A percentile compares a stretch with the other conserved stretches of the same genome.
Evolutionary conservation across 768 basidiomycete genomes (phyloP).

Genomic region (Amanita exitialis): DNA sequence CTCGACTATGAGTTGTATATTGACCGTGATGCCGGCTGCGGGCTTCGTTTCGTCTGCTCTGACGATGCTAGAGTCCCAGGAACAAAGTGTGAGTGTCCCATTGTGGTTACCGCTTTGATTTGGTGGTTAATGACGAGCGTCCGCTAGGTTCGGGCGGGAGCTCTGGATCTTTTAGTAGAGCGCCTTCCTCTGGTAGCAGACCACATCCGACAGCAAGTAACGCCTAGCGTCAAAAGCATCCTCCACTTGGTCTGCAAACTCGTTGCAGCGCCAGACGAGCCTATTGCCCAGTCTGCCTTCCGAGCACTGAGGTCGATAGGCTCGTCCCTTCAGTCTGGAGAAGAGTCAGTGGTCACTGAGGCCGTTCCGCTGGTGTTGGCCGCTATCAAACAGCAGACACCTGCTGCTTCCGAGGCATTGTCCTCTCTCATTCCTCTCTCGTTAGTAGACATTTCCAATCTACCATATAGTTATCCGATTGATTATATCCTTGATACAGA

Average conservation of each 20-base stretch:
- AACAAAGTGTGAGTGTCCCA: constrained; percentile 33
- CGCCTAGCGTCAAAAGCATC: constrained; percentile 41
- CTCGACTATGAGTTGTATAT: constrained; percentile 37
- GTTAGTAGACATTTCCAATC: constrained; percentile 28
- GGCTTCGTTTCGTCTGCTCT: constrained; percentile 56
- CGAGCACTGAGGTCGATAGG: constrained; percentile 52
- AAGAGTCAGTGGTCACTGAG: constrained; percentile 54
- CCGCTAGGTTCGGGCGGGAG: constrained; percentile 50
- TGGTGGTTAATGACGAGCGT: not conserved
- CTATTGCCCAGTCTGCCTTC: constrained; percentile 39
- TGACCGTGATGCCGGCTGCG: constrained; percentile 57
- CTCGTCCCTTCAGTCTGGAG: constrained; percentile 45
- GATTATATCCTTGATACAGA: constrained; percentile 26
- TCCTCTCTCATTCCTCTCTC: constrained; percentile 48
- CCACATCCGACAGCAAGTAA: constrained; percentile 40
- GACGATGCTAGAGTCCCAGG: constrained; percentile 44
- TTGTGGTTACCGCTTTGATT: not conserved
- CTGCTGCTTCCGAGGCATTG: constrained; percentile 31
- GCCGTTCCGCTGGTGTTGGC: constrained; percentile 50
- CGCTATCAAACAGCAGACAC: constrained; percentile 29
- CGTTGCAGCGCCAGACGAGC: constrained; percentile 30
- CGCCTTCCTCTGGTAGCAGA: constrained; percentile 54
- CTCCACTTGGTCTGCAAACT: constrained; percentile 38
- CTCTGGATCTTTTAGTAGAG: constrained; percentile 58
- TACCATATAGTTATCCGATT: not conserved